Percentiles rank a stretch among this genome's conserved stretches.
Conservation (phyloP, 176 grass and related monocot genomes). For the Avena sativa region DNA sequence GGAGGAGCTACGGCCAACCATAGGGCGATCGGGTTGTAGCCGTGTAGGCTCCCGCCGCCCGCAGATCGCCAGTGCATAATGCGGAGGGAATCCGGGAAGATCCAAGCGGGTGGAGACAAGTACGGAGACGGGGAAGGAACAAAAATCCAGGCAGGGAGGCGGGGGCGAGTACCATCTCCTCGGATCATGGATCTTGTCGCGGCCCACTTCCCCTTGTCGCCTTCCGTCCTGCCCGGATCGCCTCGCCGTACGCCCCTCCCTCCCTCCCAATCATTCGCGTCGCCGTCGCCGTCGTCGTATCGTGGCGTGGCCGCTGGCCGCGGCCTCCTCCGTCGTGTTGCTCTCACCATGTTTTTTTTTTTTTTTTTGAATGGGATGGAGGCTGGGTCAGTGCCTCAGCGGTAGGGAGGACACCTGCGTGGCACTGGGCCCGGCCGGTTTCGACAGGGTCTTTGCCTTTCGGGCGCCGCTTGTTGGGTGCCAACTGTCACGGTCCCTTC, state of each 20-base stretch:
- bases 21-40: background rate
- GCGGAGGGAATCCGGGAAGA: constrained; percentile 43
- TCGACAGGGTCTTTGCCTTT: background rate
- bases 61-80: constrained; percentile 21
- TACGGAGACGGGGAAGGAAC: constrained; percentile 29
- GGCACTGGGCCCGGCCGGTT: background rate
- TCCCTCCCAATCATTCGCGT: constrained; percentile 42
- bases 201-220: constrained; percentile 44
- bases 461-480: background rate
- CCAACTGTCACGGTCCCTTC: constrained; percentile 14
- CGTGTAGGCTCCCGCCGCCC: constrained; percentile 7
- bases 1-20: constrained; percentile 23
- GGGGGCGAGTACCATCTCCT: constrained; percentile 47
- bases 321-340: constrained; percentile 13
- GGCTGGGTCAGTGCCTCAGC: background rate
- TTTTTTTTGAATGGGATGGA: constrained; percentile 20
- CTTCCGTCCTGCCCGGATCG: constrained; percentile 33
- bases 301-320: constrained; percentile 21
- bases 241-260: constrained; percentile 17
- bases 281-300: constrained; percentile 29
- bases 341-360: background rate
- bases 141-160: constrained; percentile 53
- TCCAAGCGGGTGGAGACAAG: constrained; percentile 55
- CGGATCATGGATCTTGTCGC: constrained; percentile 65
- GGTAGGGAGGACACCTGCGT: constrained; percentile 30